Evolutionary conservation across 306 rosid species (phyloP).

Genomic region (Pyrus communis): DNA sequence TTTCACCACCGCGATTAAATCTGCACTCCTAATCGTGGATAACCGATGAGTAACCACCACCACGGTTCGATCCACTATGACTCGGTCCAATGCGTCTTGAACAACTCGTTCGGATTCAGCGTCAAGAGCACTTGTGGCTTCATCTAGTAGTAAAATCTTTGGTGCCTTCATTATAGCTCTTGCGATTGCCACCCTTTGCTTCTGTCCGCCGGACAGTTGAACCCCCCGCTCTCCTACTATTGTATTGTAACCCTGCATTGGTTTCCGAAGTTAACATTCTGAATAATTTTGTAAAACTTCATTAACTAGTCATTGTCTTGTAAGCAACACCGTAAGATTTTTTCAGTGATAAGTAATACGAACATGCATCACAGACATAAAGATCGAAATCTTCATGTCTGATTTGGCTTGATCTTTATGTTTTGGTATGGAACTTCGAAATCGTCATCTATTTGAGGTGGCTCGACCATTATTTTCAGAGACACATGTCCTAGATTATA

Average conservation of each 20-base stretch:
- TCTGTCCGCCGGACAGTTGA: slow-evolving; percentile 59
- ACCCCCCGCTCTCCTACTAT: slow-evolving; percentile 52
- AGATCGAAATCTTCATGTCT: not conserved
- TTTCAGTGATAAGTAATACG: not conserved
- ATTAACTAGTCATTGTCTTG: not conserved
- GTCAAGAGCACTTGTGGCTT: slow-evolving; percentile 77
- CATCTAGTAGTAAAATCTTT: slow-evolving; percentile 54
- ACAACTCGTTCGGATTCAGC: slow-evolving; percentile 69
- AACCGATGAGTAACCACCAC: slow-evolving; percentile 66
- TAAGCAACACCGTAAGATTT: not conserved
- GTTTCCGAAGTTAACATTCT: not conserved
- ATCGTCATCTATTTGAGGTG: not conserved
- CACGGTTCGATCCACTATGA: slow-evolving; percentile 53
- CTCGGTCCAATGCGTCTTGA: slow-evolving; percentile 58
- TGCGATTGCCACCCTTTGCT: slow-evolving; percentile 65
- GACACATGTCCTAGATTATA: not conserved
- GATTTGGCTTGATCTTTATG: not conserved
- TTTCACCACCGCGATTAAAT: slow-evolving; percentile 54
- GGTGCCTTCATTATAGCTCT: slow-evolving; percentile 58
- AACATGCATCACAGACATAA: not conserved
- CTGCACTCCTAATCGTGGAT: slow-evolving; percentile 53
- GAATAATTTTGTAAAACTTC: not conserved
- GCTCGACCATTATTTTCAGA: not conserved
- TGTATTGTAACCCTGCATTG: slow-evolving; percentile 52
- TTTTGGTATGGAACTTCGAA: too few species aligned